These are phyloP conservation scores for Apiospora arundinis DNA, from an alignment of 2,329 filamentous ascomycete species.

Conservation along the genomic window DNA sequence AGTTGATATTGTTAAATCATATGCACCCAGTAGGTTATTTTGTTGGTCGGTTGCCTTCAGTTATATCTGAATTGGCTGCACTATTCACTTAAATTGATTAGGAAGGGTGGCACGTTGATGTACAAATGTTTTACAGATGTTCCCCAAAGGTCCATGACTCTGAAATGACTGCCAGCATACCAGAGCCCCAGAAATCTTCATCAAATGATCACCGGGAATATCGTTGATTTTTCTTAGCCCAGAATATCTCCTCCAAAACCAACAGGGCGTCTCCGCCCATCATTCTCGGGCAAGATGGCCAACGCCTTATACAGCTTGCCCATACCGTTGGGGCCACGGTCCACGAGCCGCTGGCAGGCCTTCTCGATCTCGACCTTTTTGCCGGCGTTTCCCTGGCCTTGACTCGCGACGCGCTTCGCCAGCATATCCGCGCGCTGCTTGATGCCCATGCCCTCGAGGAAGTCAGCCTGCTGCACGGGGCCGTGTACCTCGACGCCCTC, in stretches of 20 bases:
- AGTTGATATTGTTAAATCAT: too few relatives aligned
- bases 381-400: conserved; percentile 41
- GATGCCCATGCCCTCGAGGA: conserved; percentile 83
- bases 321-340: conserved; percentile 84
- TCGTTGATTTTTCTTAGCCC: neutral
- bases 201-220: neutral
- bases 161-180: neutral
- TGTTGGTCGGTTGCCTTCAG: too few relatives aligned
- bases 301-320: conserved; percentile 93
- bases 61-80: too few relatives aligned
- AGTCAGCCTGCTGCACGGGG: conserved; percentile 83
- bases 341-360: conserved; percentile 84
- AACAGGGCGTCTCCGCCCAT: conserved; percentile 76
- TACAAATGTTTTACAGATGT: neutral
- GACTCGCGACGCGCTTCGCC: conserved; percentile 49
- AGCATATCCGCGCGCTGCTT: conserved; percentile 76
- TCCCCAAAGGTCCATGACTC: neutral
- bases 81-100: too few relatives aligned
- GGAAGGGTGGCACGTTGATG: neutral
- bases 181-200: neutral
- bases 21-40: too few relatives aligned
- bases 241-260: conserved; percentile 82
- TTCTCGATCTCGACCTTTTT: conserved; percentile 68
- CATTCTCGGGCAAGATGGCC: conserved; percentile 85
- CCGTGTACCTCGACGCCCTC: conserved; percentile 90